phyloP scores from a whole-genome alignment of 371 early-diverging fungal species.

The Rhizopus stolonifer region DNA sequence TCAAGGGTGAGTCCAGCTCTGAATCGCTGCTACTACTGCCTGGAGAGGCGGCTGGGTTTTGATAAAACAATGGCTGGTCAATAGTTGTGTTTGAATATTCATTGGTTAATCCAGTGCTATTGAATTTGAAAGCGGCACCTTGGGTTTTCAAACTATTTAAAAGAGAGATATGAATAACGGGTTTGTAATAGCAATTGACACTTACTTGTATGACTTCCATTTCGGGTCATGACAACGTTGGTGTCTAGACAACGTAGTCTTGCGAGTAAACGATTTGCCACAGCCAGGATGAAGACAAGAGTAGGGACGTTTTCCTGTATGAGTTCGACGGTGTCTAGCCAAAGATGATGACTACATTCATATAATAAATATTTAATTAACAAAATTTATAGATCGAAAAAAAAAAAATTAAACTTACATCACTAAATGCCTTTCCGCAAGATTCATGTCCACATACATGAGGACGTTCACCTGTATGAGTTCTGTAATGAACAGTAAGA shows the following conservation, averaged over 20 bases:
- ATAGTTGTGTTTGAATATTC: background rate
- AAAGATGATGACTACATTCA: constrained; percentile 51
- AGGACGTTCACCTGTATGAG: constrained; percentile 80
- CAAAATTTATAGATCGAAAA: too few species aligned
- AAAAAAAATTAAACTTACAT: constrained; percentile 54
- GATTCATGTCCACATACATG: constrained; percentile 65
- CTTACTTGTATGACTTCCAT: constrained; percentile 30
- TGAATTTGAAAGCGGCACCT: background rate
- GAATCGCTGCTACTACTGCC: constrained; percentile 28
- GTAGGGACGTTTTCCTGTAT: constrained; percentile 51
- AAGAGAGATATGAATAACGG: background rate
- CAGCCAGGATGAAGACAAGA: constrained; percentile 48
- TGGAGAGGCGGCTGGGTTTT: constrained; percentile 24
- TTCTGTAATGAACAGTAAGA: constrained; percentile 76
- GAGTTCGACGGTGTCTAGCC: constrained; percentile 50
- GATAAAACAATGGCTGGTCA: constrained; percentile 16
- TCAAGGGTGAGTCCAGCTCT: constrained; percentile 33
- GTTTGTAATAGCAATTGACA: background rate
- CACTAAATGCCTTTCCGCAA: constrained; percentile 62
- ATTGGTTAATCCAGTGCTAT: too few species aligned
- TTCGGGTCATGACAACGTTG: constrained; percentile 52
- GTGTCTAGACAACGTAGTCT: constrained; percentile 69
- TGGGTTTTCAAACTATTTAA: background rate
- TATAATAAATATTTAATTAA: too few species aligned
- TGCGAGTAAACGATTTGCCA: constrained; percentile 63